phyloP scores from a whole-genome alignment of 2,329 filamentous ascomycete species.

The Huntiella omanensis region DNA sequence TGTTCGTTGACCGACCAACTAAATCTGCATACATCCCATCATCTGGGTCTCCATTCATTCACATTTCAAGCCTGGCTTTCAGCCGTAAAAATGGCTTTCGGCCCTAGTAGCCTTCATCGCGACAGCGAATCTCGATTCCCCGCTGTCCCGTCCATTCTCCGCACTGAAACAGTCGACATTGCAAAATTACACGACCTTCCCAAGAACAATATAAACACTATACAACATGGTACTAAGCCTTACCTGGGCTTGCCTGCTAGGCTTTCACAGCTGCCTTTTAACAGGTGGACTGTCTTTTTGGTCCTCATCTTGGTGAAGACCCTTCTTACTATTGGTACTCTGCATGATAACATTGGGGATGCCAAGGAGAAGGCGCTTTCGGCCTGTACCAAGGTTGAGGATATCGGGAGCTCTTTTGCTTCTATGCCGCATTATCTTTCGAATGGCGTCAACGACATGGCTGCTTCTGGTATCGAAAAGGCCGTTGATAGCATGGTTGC shows the following conservation, averaged over 20 bases:
- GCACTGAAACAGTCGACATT: slow-evolving; percentile 21
- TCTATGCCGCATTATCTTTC: slow-evolving; percentile 97
- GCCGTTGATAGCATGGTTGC: slow-evolving; percentile 63
- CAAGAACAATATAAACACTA: slow-evolving; percentile 31
- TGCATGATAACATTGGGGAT: slow-evolving; percentile 54
- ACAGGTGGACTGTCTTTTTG: slow-evolving; percentile 85
- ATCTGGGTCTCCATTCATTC: neutral
- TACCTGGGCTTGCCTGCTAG: slow-evolving; percentile 81
- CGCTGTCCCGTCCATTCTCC: slow-evolving; percentile 20
- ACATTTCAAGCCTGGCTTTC: neutral
- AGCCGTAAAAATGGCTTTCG: slow-evolving; percentile 1
- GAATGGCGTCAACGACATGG: slow-evolving; percentile 69
- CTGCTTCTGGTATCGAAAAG: slow-evolving; percentile 60
- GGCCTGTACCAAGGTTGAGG: slow-evolving; percentile 82
- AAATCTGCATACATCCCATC: neutral
- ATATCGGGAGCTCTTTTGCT: slow-evolving; percentile 83
- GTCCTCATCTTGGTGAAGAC: slow-evolving; percentile 69
- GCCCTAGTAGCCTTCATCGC: neutral
- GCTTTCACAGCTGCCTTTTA: slow-evolving; percentile 92
- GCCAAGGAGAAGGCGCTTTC: slow-evolving; percentile 69
- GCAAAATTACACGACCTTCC: slow-evolving; percentile 17
- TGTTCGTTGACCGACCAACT: neutral
- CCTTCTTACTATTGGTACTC: slow-evolving; percentile 52
- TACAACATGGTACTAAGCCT: slow-evolving; percentile 53
- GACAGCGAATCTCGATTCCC: neutral